Evolutionary conservation across 2,329 filamentous ascomycete species (phyloP).

Genomic region (Fusarium pseudonygamai): DNA sequence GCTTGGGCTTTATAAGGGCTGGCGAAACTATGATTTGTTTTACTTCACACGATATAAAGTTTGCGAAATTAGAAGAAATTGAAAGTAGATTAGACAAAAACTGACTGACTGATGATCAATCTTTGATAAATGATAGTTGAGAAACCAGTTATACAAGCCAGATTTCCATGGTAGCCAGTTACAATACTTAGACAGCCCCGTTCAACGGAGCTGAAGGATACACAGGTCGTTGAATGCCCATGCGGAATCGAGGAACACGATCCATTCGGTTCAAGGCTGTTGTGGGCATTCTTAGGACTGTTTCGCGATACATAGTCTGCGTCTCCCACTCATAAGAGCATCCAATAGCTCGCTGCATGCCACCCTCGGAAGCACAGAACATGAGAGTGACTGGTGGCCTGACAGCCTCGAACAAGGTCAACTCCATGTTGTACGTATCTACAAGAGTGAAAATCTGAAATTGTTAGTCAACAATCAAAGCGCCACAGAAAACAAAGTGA

Average conservation of each 20-base stretch:
- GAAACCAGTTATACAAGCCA: background rate
- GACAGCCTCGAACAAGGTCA: conserved; percentile 48
- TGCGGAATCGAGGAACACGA: conserved; percentile 38
- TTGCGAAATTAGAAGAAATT: background rate
- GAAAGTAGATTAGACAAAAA: background rate
- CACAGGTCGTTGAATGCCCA: conserved; percentile 38
- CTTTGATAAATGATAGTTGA: background rate
- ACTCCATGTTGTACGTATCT: conserved; percentile 49
- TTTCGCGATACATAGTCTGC: conserved; percentile 42
- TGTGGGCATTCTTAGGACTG: conserved; percentile 39
- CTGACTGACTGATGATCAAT: background rate
- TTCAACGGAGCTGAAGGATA: conserved; percentile 30
- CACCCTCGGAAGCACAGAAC: conserved; percentile 42
- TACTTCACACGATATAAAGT: background rate
- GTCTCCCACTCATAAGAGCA: conserved; percentile 44
- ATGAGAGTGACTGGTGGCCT: conserved; percentile 40
- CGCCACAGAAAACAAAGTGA: background rate
- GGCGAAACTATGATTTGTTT: background rate
- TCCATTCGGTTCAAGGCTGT: conserved; percentile 39
- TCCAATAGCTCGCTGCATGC: conserved; percentile 42
- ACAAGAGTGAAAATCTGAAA: conserved; percentile 49
- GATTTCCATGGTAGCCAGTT: background rate
- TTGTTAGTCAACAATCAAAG: background rate
- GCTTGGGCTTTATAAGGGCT: background rate
- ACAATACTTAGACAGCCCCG: conserved; percentile 16